Base-by-base conservation (phyloP, 805 yeast species). In the Teunomyces funiuensis region DNA sequence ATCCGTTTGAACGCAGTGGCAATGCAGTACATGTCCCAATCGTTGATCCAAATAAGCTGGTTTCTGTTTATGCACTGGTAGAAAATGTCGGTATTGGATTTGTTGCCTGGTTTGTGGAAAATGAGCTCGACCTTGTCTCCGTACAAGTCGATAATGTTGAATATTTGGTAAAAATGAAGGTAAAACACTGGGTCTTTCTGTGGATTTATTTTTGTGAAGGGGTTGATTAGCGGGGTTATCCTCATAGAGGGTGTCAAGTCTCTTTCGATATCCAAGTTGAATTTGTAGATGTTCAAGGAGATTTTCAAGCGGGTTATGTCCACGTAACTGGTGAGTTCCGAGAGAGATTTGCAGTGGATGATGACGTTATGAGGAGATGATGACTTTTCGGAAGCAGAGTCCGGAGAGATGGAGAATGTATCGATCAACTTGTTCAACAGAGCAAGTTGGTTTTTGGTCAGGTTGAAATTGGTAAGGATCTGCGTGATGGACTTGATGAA, bases 271-370 rank as follows among this genome's bases (percentile, higher is more conserved):
- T 74, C 73, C 43, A 74, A 73, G 51, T 88, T 85, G 54, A 83
- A 82, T 29, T 82, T 63, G 58, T 88, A 89, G 5, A 88, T 85
- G 36, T 80, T 77, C 30, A 90, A 72, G 2, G 90, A 82, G 30
- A 91, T 82, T 49, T 90, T 82, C 33, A 91, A 63, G 41, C 74
- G 74, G 3, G 95, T 83, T 31, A 91, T 79, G 60, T 90, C 97
- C 16, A 90, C 67, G 46, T 74, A 61, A 26, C 70, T 67, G 4
- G 86, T 76, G 31, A 84, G 66, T 27, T 76, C 80, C n/a, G 79
- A 64, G 26, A 84, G 59, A 33, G 66, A 63, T 5, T 69, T 51
- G 23, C 81, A 73, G 52, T 78, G 80, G 11, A 73, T 58, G 29
- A 74, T 71, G 13, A 44, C 34, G 27, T 38, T 48, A 15, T 16